Conservation (phyloP, 208 protist genomes). For the Leishmania martiniquensis region DNA sequence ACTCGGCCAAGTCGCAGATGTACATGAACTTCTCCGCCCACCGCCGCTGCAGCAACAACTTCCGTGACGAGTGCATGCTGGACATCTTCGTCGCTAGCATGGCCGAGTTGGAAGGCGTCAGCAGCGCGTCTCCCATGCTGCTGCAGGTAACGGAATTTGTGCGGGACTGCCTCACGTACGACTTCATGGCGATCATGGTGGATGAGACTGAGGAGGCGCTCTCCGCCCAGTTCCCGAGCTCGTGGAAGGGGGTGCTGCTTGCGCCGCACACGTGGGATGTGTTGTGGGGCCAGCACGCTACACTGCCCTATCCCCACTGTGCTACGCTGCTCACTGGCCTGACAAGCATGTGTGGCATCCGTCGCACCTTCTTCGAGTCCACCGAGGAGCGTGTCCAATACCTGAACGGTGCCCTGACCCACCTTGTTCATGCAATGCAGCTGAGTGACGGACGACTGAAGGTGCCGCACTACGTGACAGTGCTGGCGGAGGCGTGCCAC, state of each 20-base stretch:
- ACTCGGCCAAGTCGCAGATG: conserved; percentile 62
- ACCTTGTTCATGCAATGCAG: conserved; percentile 40
- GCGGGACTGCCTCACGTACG: conserved; percentile 67
- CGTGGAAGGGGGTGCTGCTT: conserved; percentile 68
- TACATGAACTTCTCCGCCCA: conserved; percentile 79
- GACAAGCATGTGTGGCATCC: conserved; percentile 70
- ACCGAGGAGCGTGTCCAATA: conserved; percentile 66
- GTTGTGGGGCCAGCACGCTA: conserved; percentile 79
- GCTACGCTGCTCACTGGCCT: conserved; percentile 61
- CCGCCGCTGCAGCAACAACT: conserved; percentile 83
- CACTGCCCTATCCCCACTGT: conserved; percentile 72
- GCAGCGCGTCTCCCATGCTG: conserved; percentile 25
- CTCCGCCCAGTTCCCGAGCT: conserved; percentile 73
- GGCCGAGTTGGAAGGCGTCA: conserved; percentile 48
- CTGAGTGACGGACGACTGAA: conserved; percentile 57
- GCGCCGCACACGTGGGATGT: conserved; percentile 44
- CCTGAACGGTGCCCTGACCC: conserved; percentile 50
- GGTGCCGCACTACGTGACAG: conserved; percentile 68
- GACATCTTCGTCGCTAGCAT: conserved; percentile 60
- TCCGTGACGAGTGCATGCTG: conserved; percentile 66
- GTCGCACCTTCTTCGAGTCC: conserved; percentile 81
- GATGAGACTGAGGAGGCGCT: conserved; percentile 85
- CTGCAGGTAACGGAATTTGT: conserved; percentile 59
- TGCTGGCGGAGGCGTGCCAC: conserved; percentile 55
- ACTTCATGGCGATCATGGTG: conserved; percentile 87